phyloP scores from a whole-genome alignment of 1,284 basidiomycete genomes.

The Cutaneotrichosporon sp. region DNA sequence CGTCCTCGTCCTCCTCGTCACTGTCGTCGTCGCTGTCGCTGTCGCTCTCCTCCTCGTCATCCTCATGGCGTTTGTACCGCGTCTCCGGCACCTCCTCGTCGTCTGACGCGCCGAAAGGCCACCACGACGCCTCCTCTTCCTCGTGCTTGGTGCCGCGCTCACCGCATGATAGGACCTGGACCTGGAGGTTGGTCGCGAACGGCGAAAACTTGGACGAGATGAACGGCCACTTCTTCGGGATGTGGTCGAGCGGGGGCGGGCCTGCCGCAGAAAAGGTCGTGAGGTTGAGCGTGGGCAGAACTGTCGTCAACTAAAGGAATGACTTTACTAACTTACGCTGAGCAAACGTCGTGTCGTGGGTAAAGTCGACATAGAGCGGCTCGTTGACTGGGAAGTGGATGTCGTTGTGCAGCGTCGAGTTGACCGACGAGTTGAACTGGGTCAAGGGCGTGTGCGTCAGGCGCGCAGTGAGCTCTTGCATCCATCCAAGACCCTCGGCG shows the following conservation, averaged over 20 bases:
- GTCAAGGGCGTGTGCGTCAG: slow-evolving; percentile 51
- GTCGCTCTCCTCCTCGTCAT: slow-evolving; percentile 3
- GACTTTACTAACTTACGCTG: slow-evolving; percentile 24
- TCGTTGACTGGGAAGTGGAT: slow-evolving; percentile 60
- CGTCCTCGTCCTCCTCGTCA: slow-evolving; percentile 1
- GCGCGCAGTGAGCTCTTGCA: slow-evolving; percentile 48
- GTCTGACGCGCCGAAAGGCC: slow-evolving; percentile 8
- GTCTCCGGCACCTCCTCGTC: slow-evolving; percentile 1
- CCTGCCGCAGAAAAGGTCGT: slow-evolving; percentile 63
- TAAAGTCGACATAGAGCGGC: slow-evolving; percentile 51
- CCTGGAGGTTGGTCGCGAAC: slow-evolving; percentile 58
- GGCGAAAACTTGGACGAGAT: slow-evolving; percentile 48
- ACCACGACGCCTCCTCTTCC: slow-evolving; percentile 9
- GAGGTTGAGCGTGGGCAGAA: slow-evolving; percentile 59
- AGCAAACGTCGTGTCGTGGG: slow-evolving; percentile 45
- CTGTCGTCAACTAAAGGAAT: slow-evolving; percentile 37
- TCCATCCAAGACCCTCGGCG: slow-evolving; percentile 49
- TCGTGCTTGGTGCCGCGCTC: background rate
- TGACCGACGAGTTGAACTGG: slow-evolving; percentile 55
- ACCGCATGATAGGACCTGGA: slow-evolving; percentile 57
- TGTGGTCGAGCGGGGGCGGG: slow-evolving; percentile 66
- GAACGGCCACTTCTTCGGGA: slow-evolving; percentile 54
- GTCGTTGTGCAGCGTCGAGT: slow-evolving; percentile 56
- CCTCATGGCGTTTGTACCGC: background rate
- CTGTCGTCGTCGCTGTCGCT: background rate